A percentile compares a stretch with the other conserved stretches of the same genome.
phyloP scores from a whole-genome alignment of 2,329 filamentous ascomycete genomes.

The Alternaria solani region DNA sequence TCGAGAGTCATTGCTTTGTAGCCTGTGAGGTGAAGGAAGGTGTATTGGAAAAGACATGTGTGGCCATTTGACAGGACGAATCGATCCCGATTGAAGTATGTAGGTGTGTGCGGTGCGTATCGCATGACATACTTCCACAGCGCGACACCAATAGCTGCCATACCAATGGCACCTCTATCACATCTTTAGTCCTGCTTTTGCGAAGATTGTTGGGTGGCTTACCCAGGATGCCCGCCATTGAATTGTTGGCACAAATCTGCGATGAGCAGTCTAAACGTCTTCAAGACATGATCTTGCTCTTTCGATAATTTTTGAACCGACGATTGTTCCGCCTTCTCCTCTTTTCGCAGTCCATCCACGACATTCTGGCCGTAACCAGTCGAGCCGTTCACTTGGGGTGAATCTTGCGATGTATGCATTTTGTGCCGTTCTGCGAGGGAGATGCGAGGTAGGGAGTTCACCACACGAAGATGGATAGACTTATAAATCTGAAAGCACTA shows the following conservation, averaged over 20 bases:
- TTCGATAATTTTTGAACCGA: constrained; percentile 11
- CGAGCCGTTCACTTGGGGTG: constrained; percentile 20
- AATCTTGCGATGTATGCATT: constrained; percentile 30
- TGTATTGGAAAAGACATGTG: constrained; percentile 63
- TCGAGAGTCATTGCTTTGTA: constrained; percentile 65
- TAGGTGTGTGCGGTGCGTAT: constrained; percentile 63
- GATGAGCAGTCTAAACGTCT: constrained; percentile 24
- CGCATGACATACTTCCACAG: constrained; percentile 70
- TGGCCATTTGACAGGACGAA: constrained; percentile 70
- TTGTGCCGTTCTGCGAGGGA: background rate
- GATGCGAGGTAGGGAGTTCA: background rate
- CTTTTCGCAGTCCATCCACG: constrained; percentile 8
- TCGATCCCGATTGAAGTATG: constrained; percentile 68
- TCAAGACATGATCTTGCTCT: constrained; percentile 24
- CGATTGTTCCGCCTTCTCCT: constrained; percentile 49
- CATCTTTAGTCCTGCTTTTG: background rate
- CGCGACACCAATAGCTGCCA: constrained; percentile 68
- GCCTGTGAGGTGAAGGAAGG: constrained; percentile 61
- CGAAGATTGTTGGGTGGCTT: constrained; percentile 35
- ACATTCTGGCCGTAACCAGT: constrained; percentile 15
- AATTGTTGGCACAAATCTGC: constrained; percentile 76
- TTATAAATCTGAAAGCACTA: background rate
- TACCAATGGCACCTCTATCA: constrained; percentile 57
- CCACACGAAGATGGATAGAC: background rate
- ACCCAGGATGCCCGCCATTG: constrained; percentile 70